phyloP scores from a whole-genome alignment of 495 filamentous ascomycete genomes.

The Darksidea phi region DNA sequence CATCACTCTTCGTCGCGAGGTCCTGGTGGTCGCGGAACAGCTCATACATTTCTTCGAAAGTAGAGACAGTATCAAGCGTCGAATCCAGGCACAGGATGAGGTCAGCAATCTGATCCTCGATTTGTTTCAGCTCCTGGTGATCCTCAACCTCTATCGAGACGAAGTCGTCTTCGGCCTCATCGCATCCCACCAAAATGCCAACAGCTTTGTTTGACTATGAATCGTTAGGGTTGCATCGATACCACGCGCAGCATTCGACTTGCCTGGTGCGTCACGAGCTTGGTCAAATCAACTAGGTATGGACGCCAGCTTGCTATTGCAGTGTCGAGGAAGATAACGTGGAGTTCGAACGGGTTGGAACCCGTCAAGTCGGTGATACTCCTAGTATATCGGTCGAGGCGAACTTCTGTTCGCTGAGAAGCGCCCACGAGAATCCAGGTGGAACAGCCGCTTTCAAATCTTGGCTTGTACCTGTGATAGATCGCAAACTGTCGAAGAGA shows the following conservation, averaged over 20 bases:
- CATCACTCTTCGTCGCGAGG: background rate
- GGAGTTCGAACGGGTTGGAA: conserved; percentile 20
- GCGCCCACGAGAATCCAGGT: conserved; percentile 18
- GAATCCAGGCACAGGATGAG: conserved; percentile 19
- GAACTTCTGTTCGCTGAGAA: conserved; percentile 14
- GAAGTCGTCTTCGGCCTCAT: conserved; percentile 21
- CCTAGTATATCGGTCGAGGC: conserved; percentile 15
- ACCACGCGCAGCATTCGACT: background rate
- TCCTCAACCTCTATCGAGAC: conserved; percentile 13
- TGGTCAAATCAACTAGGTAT: conserved; percentile 10
- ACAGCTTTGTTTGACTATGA: conserved; percentile 19
- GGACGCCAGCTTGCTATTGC: conserved; percentile 13
- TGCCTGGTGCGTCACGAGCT: conserved; percentile 13
- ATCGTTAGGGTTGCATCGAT: background rate
- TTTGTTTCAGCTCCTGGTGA: conserved; percentile 19
- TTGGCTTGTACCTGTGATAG: conserved; percentile 24
- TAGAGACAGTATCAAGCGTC: conserved; percentile 12
- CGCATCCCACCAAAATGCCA: conserved; percentile 8
- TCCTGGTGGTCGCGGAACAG: conserved; percentile 10
- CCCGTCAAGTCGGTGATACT: conserved; percentile 11
- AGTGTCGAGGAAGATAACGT: conserved; percentile 23
- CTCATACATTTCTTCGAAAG: conserved; percentile 18
- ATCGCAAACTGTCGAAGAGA: conserved; percentile 22
- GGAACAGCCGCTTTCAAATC: conserved; percentile 1
- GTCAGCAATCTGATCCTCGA: conserved; percentile 22